phyloP scores from a whole-genome alignment of 2,329 filamentous ascomycete genomes.

The Metarhizium album region DNA sequence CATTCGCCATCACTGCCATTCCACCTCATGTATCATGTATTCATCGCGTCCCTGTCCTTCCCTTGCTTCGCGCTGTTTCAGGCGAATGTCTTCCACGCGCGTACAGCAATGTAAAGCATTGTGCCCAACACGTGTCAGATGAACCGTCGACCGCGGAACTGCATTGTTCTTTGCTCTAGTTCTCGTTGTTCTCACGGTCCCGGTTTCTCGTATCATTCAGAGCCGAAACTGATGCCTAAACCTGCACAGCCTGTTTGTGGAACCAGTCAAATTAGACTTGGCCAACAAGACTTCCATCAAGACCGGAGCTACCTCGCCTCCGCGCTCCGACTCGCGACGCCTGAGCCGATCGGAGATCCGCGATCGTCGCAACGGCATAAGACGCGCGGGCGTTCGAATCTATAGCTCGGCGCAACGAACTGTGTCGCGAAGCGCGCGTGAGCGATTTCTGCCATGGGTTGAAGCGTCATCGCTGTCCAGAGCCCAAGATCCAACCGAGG shows the following conservation, averaged over 20 bases:
- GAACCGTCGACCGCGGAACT: slow-evolving; percentile 4
- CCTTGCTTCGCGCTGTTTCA: neutral
- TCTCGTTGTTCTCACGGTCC: neutral
- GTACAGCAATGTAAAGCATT: neutral
- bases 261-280: slow-evolving; percentile 34
- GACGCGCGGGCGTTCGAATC: slow-evolving; percentile 18
- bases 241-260: slow-evolving; percentile 31
- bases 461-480: slow-evolving; percentile 10
- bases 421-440: slow-evolving; percentile 8
- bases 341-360: slow-evolving; percentile 20
- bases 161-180: slow-evolving; percentile 6
- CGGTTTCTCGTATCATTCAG: neutral
- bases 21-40: neutral
- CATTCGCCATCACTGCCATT: slow-evolving; percentile 1
- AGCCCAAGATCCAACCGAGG: slow-evolving; percentile 1
- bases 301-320: slow-evolving; percentile 16
- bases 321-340: slow-evolving; percentile 32
- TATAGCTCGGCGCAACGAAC: slow-evolving; percentile 17
- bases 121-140: neutral
- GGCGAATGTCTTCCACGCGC: neutral
- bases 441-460: slow-evolving; percentile 13
- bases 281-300: slow-evolving; percentile 24
- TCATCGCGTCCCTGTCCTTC: neutral
- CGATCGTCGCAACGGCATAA: slow-evolving; percentile 16
- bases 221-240: slow-evolving; percentile 10